Base-by-base conservation (phyloP, 2,329 filamentous ascomycete genomes). In the Fusarium nygamai region DNA sequence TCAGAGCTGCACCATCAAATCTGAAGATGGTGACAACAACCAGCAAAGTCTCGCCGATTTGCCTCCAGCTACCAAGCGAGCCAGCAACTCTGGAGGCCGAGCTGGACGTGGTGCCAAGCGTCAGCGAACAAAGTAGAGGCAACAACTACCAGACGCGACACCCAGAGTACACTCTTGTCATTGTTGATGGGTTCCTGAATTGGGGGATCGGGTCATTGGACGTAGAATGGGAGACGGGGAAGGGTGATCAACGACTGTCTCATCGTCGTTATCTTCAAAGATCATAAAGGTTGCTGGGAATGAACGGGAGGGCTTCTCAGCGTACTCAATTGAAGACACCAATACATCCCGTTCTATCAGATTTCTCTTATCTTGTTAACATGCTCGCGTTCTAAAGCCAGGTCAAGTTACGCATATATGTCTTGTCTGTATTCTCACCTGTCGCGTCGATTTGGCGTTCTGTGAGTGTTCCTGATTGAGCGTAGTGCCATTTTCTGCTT, bases 161-260 rank as follows among this genome's bases (percentile, higher is more conserved):
- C 31, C 3, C 0, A 0, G 3, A 10, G 11, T 10, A 5, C 3
- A 6, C 6, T 10, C 20, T 16, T 34, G 5, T 0, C 0, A 3
- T 3, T 11, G 2, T 2, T 8, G 3, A 51, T 0, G 1, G 31
- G 0, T 5, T 3, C 20, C 8, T 24, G 1, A 0, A 8, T 6
- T 7, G 12, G 31, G 8, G 11, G 12, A 34, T 34, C 17, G 17
- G 5, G 8, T 33, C 17, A 4, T 0, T 14, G 29, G 22, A 2
- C 8, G 12, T 5, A 14, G 4, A 34, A 24, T 14, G 12, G 17
- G 48, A 34, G 17, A 24, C 3, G 6, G 8, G 31, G 22, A 10
- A 48, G 14, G 12, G 4, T 48, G 46, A 17, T 31, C 14, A 8
- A 31, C 1, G 29, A 12, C 7, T 17, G 20, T 31, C 46, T 31